phyloP scores from a whole-genome alignment of 257 asterid genomes.

The Misopates orontium region DNA sequence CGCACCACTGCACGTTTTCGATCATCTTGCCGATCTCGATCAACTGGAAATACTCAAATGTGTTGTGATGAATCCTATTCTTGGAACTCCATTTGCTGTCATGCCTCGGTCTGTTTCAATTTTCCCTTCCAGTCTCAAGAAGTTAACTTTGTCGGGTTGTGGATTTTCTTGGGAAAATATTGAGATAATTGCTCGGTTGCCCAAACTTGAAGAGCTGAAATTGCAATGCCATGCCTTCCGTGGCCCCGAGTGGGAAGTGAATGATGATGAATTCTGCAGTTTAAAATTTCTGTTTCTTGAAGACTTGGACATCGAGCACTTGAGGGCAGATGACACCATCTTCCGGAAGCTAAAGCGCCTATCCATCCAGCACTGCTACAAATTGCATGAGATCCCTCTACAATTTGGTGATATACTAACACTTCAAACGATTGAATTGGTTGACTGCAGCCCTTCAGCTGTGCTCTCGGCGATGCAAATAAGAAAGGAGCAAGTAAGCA shows the following conservation, averaged over 20 bases:
- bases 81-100: not conserved
- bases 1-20: not conserved
- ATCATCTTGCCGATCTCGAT: not conserved
- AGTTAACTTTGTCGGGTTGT: not conserved
- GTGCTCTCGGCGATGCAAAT: slow-evolving; percentile 7
- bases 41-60: not conserved
- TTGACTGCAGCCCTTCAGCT: not conserved
- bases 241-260: not conserved
- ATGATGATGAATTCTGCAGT: not conserved
- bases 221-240: not conserved
- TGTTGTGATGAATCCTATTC: not conserved
- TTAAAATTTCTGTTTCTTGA: not conserved
- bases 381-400: slow-evolving; percentile 1
- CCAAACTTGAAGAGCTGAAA: slow-evolving; percentile 1
- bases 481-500: not conserved
- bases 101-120: not conserved
- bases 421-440: slow-evolving; percentile 1
- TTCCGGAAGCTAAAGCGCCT: slow-evolving; percentile 9
- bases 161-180: slow-evolving; percentile 1
- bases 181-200: not conserved
- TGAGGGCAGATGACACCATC: not conserved
- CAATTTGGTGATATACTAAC: slow-evolving; percentile 14
- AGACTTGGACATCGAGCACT: not conserved
- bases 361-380: not conserved
- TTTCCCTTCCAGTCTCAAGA: slow-evolving; percentile 5